Evolutionary conservation across 768 basidiomycete genomes (phyloP).

Genomic region (Auricularia sp.): DNA sequence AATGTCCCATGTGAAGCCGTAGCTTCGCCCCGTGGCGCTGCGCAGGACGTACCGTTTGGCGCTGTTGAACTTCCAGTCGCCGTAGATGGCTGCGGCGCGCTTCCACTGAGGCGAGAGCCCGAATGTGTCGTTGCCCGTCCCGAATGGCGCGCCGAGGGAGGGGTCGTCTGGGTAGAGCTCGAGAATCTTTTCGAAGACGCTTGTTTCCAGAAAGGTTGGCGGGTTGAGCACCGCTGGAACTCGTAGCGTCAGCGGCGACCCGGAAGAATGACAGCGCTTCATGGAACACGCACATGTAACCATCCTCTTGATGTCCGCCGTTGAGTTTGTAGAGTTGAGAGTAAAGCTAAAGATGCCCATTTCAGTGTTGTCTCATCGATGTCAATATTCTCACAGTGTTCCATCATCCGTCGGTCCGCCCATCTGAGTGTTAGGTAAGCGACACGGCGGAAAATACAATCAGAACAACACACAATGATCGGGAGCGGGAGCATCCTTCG

Average conservation of each 20-base stretch:
- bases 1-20: too few species aligned
- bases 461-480: background rate
- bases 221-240: constrained; percentile 1
- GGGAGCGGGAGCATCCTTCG: background rate
- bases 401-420: constrained; percentile 18
- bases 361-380: constrained; percentile 40
- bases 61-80: constrained; percentile 11
- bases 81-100: constrained; percentile 26
- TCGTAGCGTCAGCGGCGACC: too few species aligned
- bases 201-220: constrained; percentile 10
- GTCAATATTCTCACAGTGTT: background rate
- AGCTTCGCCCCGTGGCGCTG: background rate
- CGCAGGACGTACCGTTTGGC: background rate
- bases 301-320: constrained; percentile 16
- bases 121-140: constrained; percentile 36
- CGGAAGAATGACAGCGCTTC: constrained; percentile 19
- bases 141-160: constrained; percentile 34
- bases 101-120: constrained; percentile 31
- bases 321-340: constrained; percentile 15
- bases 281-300: constrained; percentile 11
- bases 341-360: constrained; percentile 17
- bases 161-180: constrained; percentile 34
- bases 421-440: background rate
- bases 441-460: background rate
- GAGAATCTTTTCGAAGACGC: constrained; percentile 19